These are phyloP conservation scores for Naegleria gruberi DNA, from an alignment of 208 protist genomes.

Conservation along the genomic window DNA sequence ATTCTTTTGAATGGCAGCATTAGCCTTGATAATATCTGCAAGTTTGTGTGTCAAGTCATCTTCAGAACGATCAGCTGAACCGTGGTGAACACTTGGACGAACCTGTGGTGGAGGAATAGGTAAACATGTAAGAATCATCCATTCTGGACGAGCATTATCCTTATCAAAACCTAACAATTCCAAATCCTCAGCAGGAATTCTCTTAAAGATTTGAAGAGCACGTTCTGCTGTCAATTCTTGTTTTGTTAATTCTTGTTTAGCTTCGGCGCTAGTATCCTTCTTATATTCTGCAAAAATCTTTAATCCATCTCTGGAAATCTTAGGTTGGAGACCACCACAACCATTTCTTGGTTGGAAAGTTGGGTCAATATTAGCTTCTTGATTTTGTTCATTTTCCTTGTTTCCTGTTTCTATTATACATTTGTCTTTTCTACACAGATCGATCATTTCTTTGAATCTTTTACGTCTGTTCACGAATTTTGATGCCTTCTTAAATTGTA, in stretches of 20 bases:
- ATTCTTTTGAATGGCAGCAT: constrained; percentile 72
- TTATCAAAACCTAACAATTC: constrained; percentile 68
- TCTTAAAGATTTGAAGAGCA: constrained; percentile 53
- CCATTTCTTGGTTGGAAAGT: constrained; percentile 21
- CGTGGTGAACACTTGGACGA: constrained; percentile 87
- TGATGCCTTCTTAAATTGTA: not conserved
- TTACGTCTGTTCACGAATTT: not conserved
- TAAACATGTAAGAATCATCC: constrained; percentile 87
- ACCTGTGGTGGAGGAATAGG: constrained; percentile 95
- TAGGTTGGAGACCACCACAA: constrained; percentile 40
- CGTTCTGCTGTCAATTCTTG: constrained; percentile 43
- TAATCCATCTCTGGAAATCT: constrained; percentile 43
- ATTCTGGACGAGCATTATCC: constrained; percentile 63
- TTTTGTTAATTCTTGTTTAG: not conserved
- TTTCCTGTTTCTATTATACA: not conserved
- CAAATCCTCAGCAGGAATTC: constrained; percentile 66
- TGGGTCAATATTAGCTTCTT: not conserved
- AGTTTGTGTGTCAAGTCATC: constrained; percentile 97
- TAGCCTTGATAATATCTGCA: constrained; percentile 90
- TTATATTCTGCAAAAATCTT: constrained; percentile 58
- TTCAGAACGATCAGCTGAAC: constrained; percentile 63
- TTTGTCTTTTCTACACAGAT: not conserved
- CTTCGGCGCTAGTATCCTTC: not conserved
- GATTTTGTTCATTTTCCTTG: not conserved
- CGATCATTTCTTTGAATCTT: not conserved